Conservation (phyloP, 2,329 filamentous ascomycete species). For the Fusarium mangiferae region DNA sequence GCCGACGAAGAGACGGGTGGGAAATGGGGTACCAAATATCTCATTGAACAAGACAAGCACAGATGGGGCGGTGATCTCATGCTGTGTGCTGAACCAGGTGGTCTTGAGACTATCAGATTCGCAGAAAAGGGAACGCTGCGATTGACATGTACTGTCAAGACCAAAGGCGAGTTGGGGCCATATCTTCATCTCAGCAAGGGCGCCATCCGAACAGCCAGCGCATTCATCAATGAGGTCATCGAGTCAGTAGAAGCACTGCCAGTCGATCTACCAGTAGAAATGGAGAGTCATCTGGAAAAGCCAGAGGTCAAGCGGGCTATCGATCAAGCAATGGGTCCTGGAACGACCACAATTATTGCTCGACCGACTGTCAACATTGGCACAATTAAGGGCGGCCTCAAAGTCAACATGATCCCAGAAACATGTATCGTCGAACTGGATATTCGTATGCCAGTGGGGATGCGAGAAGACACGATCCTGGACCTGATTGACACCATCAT, state of each 20-base stretch:
- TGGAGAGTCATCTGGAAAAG: neutral
- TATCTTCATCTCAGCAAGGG: neutral
- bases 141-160: neutral
- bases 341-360: neutral
- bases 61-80: neutral
- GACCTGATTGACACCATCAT: neutral
- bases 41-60: neutral
- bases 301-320: neutral
- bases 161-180: neutral
- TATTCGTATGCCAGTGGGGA: neutral
- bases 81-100: neutral
- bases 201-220: neutral
- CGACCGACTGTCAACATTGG: neutral
- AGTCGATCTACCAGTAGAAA: neutral
- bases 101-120: neutral
- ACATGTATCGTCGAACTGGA: neutral
- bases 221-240: neutral
- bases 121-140: neutral
- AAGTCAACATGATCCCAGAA: conserved; percentile 12
- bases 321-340: conserved; percentile 2
- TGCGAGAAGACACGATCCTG: neutral
- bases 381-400: neutral
- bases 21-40: neutral
- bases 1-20: conserved; percentile 1
- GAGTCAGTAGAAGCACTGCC: neutral